Evolutionary conservation across 2,329 filamentous ascomycete genomes (phyloP), one percentile per base, ranked within the genome.

Genomic region (Fusarium sp.): DNA sequence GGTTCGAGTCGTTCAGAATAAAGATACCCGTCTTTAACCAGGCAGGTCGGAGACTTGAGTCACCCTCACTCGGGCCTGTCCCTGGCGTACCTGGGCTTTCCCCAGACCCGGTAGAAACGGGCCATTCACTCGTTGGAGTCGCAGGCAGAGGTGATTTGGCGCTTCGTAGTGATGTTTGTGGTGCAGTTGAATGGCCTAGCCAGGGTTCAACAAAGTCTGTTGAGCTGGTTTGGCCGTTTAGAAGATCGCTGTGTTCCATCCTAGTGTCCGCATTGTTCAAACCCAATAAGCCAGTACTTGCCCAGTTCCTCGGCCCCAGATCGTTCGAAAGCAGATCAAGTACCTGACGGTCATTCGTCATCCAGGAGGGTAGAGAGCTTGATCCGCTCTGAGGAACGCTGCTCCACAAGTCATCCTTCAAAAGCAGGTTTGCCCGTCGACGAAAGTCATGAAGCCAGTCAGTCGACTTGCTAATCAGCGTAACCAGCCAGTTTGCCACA

Each of bases 1-100:
- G 77, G 8, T 82, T 73, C 2, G 71, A 67, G 14, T 80, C 78
- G 43, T 80, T 80, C 3, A 79, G 22, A 4, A 75, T 68, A n/a
- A 70, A 77, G 1, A 74, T 73, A 4, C 62, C 69, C 0, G 68
- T 57, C 20, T 70, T 74, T 7, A 74, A 58, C 73, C 73, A 76
- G 5, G 66, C 59, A 8, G 74, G 74, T 11, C 74, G 62, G 8
- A 70, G 64, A 18, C 63, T 37, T 4, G 54, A 54, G 6, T 68
- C 60, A 2, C 37, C 37, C 22, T 72, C 68, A 3, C n/a, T 35
- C 10, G 27, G 48, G 3, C 33, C 35, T 2, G 61, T 57, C 11
- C 20, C 45, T 27, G 39, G 48, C 1, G 61, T 57, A 27, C 48
- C 39, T 0, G 37, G 37, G 1, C 57, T 65, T 18, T 39, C 43